A percentile compares a stretch with the other conserved stretches of the same genome.
Conservation (phyloP, 352 stramenopile genomes). For the Pythium graminicola region DNA sequence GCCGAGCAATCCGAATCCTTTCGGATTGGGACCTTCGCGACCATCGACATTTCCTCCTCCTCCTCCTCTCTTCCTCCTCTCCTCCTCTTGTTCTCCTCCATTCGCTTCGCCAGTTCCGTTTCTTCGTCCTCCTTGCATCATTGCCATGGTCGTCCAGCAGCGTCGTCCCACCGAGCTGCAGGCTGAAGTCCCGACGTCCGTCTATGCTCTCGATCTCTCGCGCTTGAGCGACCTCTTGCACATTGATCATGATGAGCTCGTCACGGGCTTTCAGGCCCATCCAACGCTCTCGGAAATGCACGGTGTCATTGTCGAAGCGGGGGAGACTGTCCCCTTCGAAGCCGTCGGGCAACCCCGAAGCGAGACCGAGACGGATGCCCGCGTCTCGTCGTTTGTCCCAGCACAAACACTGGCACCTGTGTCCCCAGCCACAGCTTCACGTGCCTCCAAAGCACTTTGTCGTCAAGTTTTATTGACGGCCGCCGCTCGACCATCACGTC, state of each 20-base stretch:
- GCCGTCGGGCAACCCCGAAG: conserved; percentile 40
- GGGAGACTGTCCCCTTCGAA: conserved; percentile 69
- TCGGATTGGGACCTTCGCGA: background rate
- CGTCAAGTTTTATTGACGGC: conserved; percentile 62
- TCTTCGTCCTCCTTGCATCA: background rate
- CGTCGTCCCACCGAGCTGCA: conserved; percentile 24
- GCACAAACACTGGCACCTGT: conserved; percentile 16
- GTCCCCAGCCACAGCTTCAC: conserved; percentile 2
- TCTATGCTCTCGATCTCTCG: conserved; percentile 27
- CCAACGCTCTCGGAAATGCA: conserved; percentile 63
- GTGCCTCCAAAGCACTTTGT: conserved; percentile 14
- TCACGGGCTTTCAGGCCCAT: conserved; percentile 47
- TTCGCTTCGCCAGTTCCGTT: too few species aligned
- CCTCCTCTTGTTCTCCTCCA: background rate
- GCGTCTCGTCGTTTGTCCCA: conserved; percentile 16
- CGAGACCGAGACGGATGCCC: conserved; percentile 4
- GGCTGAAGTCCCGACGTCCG: conserved; percentile 24
- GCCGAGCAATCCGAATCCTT: background rate
- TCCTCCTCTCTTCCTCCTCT: background rate
- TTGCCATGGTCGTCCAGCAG: conserved; percentile 21
- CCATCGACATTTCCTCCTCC: background rate
- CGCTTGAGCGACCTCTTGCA: conserved; percentile 23
- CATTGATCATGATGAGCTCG: conserved; percentile 25
- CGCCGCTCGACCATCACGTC: conserved; percentile 38
- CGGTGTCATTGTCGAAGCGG: conserved; percentile 67